These are phyloP conservation scores for Pleochaeta shiraiana DNA, from an alignment of 2,329 filamentous ascomycete genomes.

Conservation along the genomic window DNA sequence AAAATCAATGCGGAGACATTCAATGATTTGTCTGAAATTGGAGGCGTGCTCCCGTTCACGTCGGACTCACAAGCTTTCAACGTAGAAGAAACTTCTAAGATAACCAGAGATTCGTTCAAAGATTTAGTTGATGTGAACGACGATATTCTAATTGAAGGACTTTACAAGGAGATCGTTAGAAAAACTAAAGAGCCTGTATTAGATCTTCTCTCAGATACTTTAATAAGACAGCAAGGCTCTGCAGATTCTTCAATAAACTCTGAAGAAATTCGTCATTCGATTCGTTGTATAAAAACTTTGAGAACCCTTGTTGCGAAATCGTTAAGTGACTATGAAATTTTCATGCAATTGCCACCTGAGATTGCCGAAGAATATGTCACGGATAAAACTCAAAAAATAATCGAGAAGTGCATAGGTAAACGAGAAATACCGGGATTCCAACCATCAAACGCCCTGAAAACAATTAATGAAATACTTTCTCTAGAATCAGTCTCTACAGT, in stretches of 20 bases:
- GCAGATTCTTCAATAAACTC: neutral
- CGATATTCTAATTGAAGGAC: neutral
- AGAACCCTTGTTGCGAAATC: neutral
- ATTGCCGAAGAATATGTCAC: too few relatives aligned
- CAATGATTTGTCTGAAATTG: neutral
- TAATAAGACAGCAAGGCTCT: neutral
- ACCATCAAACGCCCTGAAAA: too few relatives aligned
- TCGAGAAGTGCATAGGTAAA: too few relatives aligned
- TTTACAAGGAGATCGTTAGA: neutral
- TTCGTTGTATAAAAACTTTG: neutral
- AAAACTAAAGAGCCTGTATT: neutral
- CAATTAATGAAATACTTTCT: too few relatives aligned
- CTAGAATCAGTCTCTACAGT: too few relatives aligned
- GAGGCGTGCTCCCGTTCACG: too few relatives aligned
- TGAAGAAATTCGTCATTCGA: neutral
- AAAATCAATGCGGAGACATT: neutral
- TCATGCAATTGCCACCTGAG: too few relatives aligned
- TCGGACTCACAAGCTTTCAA: too few relatives aligned
- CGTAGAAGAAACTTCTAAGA: too few relatives aligned
- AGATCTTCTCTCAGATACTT: neutral
- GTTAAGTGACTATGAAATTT: too few relatives aligned
- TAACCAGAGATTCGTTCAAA: neutral
- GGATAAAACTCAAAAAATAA: too few relatives aligned
- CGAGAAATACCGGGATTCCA: too few relatives aligned
- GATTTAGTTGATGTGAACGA: slow-evolving; percentile 7